phyloP scores from a whole-genome alignment of 1,284 basidiomycete genomes.

The Volvariella surrecta region DNA sequence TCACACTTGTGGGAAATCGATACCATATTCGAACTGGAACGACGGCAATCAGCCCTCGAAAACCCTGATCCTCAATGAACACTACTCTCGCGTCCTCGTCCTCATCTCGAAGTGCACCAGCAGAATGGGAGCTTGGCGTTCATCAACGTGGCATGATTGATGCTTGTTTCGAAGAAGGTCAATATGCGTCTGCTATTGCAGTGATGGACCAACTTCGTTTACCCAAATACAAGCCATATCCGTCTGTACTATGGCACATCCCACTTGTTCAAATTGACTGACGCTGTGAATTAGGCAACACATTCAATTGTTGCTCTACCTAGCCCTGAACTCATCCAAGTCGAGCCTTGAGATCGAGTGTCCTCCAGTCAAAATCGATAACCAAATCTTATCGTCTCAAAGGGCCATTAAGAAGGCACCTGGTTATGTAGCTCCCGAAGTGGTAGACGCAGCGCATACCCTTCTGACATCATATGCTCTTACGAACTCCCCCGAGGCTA shows the following conservation, averaged over 20 bases:
- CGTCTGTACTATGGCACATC: conserved; percentile 17
- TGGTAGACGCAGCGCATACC: conserved; percentile 41
- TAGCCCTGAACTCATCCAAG: conserved; percentile 45
- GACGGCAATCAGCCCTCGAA: background rate
- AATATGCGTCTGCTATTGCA: conserved; percentile 56
- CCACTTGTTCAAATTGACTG: conserved; percentile 8
- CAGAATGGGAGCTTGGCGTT: conserved; percentile 43
- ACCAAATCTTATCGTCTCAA: conserved; percentile 33
- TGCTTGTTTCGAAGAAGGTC: conserved; percentile 63
- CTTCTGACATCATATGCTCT: conserved; percentile 46
- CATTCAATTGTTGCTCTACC: conserved; percentile 58
- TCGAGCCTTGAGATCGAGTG: background rate
- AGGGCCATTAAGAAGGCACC: conserved; percentile 36
- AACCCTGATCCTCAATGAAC: background rate
- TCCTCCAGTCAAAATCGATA: conserved; percentile 23
- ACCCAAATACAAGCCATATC: conserved; percentile 37
- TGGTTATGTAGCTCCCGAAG: conserved; percentile 32
- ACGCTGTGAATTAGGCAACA: conserved; percentile 33
- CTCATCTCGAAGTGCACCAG: background rate
- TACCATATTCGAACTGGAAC: background rate
- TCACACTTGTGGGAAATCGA: background rate
- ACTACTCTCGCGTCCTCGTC: background rate
- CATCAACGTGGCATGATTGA: conserved; percentile 55
- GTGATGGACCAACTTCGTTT: conserved; percentile 52
- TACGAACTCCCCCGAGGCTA: conserved; percentile 45